These are phyloP conservation scores for Saccharomycodes ludwigii DNA, from an alignment of 805 yeast genomes.

Conservation along the genomic window DNA sequence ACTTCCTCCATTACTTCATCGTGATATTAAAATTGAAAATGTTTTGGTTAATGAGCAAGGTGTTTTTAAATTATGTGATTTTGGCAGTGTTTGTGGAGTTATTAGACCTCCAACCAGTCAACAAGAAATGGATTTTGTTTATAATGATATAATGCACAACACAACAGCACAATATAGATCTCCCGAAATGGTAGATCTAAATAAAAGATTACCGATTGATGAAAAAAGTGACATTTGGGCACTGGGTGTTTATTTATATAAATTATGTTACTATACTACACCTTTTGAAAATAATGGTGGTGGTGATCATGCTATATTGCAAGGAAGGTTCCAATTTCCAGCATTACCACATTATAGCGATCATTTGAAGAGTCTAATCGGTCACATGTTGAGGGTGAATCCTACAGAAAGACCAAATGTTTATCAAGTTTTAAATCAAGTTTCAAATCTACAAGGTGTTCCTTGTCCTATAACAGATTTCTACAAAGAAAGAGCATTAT, in stretches of 20 bases:
- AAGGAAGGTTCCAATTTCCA: slow-evolving; percentile 42
- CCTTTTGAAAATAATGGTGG: slow-evolving; percentile 52
- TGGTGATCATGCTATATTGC: slow-evolving; percentile 52
- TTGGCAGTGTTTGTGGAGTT: slow-evolving; percentile 65
- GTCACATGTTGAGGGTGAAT: slow-evolving; percentile 47
- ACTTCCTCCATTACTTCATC: slow-evolving; percentile 57
- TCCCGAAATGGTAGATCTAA: slow-evolving; percentile 74
- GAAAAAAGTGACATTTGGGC: slow-evolving; percentile 86
- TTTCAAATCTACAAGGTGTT: slow-evolving; percentile 45
- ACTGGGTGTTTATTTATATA: slow-evolving; percentile 63
- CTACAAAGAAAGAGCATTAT: slow-evolving; percentile 20
- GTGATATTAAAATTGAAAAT: slow-evolving; percentile 77
- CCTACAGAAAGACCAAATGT: slow-evolving; percentile 67
- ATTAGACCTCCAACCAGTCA: slow-evolving; percentile 49
- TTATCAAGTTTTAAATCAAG: slow-evolving; percentile 56
- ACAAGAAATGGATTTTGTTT: slow-evolving; percentile 46
- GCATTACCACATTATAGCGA: slow-evolving; percentile 46
- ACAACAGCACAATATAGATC: slow-evolving; percentile 80
- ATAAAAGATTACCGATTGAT: slow-evolving; percentile 57
- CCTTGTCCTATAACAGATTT: slow-evolving; percentile 31
- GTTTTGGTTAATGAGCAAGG: slow-evolving; percentile 50
- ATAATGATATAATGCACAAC: slow-evolving; percentile 60
- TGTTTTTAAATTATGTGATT: slow-evolving; percentile 63
- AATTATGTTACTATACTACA: slow-evolving; percentile 69
- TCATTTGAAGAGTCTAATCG: slow-evolving; percentile 50